Evolutionary conservation across 345 rosid genomes (phyloP), one percentile per base, ranked within the genome.

Genomic region (Erodium maritimum): DNA sequence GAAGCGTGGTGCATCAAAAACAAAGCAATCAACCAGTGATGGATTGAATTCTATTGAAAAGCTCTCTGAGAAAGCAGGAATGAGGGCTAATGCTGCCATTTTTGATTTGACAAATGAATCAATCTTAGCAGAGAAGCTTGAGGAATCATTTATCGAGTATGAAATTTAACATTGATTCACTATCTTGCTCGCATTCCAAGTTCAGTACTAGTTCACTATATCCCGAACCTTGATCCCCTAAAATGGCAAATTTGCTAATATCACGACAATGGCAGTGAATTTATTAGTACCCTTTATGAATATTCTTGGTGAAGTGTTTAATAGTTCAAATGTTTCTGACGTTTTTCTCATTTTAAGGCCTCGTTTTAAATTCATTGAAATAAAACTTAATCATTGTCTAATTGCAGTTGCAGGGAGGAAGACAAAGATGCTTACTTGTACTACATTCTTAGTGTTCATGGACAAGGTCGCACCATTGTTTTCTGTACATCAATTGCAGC

Each of bases 401-500:
- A 24, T 58, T 72, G 69, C 85, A 89, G 97, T 66, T 93, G 96
- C 68, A 79, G 71, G 71, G 99, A 89, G 62, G 95, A 87, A 61
- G 97, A 93, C 21, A 89, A 93, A 73, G 95, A 93, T 74, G 84
- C 87, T 17, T 79, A 83, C 67, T 74, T 93, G 67, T 89, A 87
- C 67, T 93, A 89, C 68, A 74, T 87, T 71, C 77, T 93, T 73
- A 87, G 90, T 61, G 80, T 87, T 65, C 97, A 89, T 74, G 97
- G 97, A 65, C 86, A 83, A 77, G 95, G 95, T 58, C 85, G 97
- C 60, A 79, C 95, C 23, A 85, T 93, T 72, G 94, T 89, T 66
- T 93, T 93, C 75, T 89, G 97, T 67, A 87, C 97, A 54, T 93
- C 97, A 54, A 85, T 93, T 75, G 95, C 94, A 55, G 97, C 95